Conservation (phyloP, 306 rosid species). For the Senna siamea region DNA sequence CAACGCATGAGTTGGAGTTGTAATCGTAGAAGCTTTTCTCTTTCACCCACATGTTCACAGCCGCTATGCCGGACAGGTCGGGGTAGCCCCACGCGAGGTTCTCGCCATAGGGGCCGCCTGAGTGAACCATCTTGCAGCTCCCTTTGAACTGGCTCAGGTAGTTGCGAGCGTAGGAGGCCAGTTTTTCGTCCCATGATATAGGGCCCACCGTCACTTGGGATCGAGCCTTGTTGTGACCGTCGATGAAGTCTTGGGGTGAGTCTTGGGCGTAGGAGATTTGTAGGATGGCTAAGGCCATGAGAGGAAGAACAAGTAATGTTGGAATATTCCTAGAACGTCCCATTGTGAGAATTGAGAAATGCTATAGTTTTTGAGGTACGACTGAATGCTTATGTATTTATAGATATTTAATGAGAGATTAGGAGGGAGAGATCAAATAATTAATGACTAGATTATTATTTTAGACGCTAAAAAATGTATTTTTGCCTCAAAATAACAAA, state of each 20-base stretch:
- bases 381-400: background rate
- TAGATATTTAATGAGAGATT: too few species aligned
- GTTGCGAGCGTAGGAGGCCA: background rate
- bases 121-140: conserved; percentile 17
- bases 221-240: conserved; percentile 46
- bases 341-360: background rate
- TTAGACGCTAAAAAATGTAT: too few species aligned
- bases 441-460: too few species aligned
- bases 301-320: background rate
- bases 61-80: background rate
- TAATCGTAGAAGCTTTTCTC: background rate
- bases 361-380: too few species aligned
- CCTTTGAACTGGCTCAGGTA: background rate
- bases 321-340: background rate
- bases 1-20: background rate
- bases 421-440: too few species aligned
- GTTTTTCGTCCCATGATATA: background rate
- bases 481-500: too few species aligned
- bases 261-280: conserved; percentile 32
- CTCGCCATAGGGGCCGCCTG: conserved; percentile 5
- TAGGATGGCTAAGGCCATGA: background rate
- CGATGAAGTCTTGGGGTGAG: conserved; percentile 47
- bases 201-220: background rate
- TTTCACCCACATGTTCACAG: conserved; percentile 8
- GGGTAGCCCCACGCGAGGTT: conserved; percentile 14